phyloP scores from a whole-genome alignment of 2,329 filamentous ascomycete genomes.

The Hypomyces rosellus region DNA sequence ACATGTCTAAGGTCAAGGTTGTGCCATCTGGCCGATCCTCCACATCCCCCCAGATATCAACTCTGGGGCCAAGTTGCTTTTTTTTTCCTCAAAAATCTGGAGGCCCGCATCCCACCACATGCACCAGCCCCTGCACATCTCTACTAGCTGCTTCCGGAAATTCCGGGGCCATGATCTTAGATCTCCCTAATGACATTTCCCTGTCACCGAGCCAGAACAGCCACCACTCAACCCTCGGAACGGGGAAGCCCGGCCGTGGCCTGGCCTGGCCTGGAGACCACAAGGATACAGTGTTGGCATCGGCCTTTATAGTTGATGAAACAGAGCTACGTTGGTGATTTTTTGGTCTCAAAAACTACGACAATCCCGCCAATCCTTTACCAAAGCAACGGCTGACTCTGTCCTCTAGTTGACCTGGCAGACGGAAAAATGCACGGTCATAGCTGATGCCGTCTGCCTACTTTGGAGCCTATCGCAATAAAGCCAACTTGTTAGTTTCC shows the following conservation, averaged over 20 bases:
- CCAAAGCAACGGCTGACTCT: background rate
- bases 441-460: too few relatives aligned
- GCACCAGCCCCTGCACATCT: constrained; percentile 4
- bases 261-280: background rate
- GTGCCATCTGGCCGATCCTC: too few relatives aligned
- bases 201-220: constrained; percentile 17
- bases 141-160: constrained; percentile 26
- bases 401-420: too few relatives aligned
- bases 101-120: background rate
- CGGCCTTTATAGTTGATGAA: constrained; percentile 6
- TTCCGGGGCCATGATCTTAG: constrained; percentile 29
- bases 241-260: constrained; percentile 22
- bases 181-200: constrained; percentile 23
- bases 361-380: constrained; percentile 1
- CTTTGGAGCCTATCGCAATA: too few relatives aligned
- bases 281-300: background rate
- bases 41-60: too few relatives aligned
- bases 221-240: constrained; percentile 19
- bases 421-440: too few relatives aligned
- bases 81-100: background rate
- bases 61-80: too few relatives aligned
- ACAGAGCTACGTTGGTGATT: constrained; percentile 3
- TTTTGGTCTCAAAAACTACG: constrained; percentile 3
- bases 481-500: too few relatives aligned
- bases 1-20: too few relatives aligned